A percentile compares a stretch with the other conserved stretches of the same genome.
These are phyloP conservation scores for Didymella segeticola DNA, from an alignment of 2,329 filamentous ascomycete genomes.

Conservation along the genomic window DNA sequence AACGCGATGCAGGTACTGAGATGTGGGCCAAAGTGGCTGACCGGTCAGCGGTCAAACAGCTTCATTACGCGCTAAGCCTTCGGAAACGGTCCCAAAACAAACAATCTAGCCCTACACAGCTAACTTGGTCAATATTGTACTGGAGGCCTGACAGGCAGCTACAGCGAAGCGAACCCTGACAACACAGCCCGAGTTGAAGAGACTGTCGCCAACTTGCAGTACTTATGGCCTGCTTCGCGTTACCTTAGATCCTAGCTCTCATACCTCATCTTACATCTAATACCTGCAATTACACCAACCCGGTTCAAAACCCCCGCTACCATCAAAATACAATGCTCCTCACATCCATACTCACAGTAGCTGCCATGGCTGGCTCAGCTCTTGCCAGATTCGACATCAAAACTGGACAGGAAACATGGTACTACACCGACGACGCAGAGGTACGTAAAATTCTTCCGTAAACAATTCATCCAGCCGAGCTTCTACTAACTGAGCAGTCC, in stretches of 20 bases:
- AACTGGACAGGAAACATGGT: conserved; percentile 7
- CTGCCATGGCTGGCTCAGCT: conserved; percentile 2
- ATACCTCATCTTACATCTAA: background rate
- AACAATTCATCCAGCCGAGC: too few relatives aligned
- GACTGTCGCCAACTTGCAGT: conserved; percentile 3
- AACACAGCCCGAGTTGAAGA: conserved; percentile 4
- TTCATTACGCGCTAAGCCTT: conserved; percentile 13
- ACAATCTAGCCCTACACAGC: background rate
- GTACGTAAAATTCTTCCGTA: background rate
- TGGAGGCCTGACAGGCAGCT: conserved; percentile 18
- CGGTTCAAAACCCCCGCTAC: background rate
- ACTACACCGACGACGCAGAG: conserved; percentile 11
- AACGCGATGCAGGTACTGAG: conserved; percentile 2
- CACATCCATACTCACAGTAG: background rate
- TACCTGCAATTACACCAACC: background rate
- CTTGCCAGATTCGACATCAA: conserved; percentile 11
- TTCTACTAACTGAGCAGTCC: too few relatives aligned
- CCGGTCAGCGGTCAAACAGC: conserved; percentile 15
- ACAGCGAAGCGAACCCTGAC: conserved; percentile 6
- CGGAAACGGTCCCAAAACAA: conserved; percentile 3
- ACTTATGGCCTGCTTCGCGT: background rate
- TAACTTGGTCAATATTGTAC: conserved; percentile 15
- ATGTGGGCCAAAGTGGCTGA: conserved; percentile 7
- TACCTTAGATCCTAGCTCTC: background rate
- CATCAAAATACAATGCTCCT: background rate